Percentiles rank a stretch among this genome's conserved stretches.
phyloP scores from a whole-genome alignment of 2,329 filamentous ascomycete species.

The Arthrobotrys sinensis region DNA sequence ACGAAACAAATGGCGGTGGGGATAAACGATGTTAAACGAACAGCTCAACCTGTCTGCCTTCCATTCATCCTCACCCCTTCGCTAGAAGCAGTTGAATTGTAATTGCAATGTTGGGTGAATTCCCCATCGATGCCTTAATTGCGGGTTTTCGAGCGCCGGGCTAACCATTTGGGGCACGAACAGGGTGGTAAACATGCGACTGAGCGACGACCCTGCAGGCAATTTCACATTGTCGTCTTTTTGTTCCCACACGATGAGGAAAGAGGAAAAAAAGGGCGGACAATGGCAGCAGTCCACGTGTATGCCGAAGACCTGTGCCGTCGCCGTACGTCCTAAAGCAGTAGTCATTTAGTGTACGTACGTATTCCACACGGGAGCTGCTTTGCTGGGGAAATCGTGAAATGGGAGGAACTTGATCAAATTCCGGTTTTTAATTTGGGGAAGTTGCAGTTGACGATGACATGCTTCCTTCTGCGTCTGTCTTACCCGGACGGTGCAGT shows the following conservation, averaged over 20 bases:
- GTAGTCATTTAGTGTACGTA: neutral
- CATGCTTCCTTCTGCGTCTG: slow-evolving; percentile 1
- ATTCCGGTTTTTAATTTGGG: slow-evolving; percentile 12
- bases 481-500: slow-evolving; percentile 1
- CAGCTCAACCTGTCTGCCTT: neutral
- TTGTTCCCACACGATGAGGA: neutral
- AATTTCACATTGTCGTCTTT: slow-evolving; percentile 30
- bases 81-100: neutral
- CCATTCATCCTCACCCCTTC: neutral
- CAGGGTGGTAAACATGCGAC: slow-evolving; percentile 53
- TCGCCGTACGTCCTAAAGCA: neutral
- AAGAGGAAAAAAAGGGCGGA: neutral
- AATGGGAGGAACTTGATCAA: neutral
- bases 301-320: slow-evolving; percentile 23
- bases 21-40: slow-evolving; percentile 2
- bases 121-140: neutral
- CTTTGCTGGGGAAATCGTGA: neutral
- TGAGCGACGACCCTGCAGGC: slow-evolving; percentile 37
- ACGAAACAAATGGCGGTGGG: neutral
- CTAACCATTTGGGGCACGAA: slow-evolving; percentile 2
- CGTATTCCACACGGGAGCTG: neutral
- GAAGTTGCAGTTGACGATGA: slow-evolving; percentile 25
- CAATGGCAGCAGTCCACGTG: slow-evolving; percentile 26
- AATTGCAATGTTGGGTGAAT: neutral
- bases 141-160: neutral